phyloP scores from a whole-genome alignment of 2,329 filamentous ascomycete genomes.

The Neonectria magnoliae region DNA sequence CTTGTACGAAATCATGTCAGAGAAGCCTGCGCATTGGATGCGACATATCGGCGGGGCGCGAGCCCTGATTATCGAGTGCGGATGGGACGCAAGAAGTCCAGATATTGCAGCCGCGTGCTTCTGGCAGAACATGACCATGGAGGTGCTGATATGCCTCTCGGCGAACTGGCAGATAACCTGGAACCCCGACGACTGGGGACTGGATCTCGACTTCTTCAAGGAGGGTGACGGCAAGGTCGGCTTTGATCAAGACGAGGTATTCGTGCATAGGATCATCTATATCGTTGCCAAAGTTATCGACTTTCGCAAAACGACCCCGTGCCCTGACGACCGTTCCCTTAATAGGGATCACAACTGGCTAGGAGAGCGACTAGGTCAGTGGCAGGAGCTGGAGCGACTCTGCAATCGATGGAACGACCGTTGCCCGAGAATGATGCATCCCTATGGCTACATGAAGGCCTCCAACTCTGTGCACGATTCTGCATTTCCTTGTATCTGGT shows the following conservation, averaged over 20 bases:
- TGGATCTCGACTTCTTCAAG: slow-evolving; percentile 73
- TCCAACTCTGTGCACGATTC: slow-evolving; percentile 75
- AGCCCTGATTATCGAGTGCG: slow-evolving; percentile 87
- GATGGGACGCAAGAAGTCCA: slow-evolving; percentile 82
- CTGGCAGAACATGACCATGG: slow-evolving; percentile 92
- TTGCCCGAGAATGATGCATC: slow-evolving; percentile 87
- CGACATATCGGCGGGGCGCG: slow-evolving; percentile 88
- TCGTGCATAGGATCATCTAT: slow-evolving; percentile 90
- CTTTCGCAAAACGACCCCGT: slow-evolving; percentile 77
- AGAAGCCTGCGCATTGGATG: slow-evolving; percentile 81
- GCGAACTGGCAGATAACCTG: slow-evolving; percentile 89
- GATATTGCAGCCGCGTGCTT: slow-evolving; percentile 91
- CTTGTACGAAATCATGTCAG: slow-evolving; percentile 93
- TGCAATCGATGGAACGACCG: slow-evolving; percentile 84
- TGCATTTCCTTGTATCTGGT: slow-evolving; percentile 88
- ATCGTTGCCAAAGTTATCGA: slow-evolving; percentile 88
- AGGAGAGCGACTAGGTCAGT: slow-evolving; percentile 76
- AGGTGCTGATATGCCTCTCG: slow-evolving; percentile 86
- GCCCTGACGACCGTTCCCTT: slow-evolving; percentile 66
- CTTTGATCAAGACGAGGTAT: slow-evolving; percentile 77
- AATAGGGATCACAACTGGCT: slow-evolving; percentile 72
- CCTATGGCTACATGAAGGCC: slow-evolving; percentile 79
- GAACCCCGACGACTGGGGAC: slow-evolving; percentile 90
- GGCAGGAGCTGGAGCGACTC: slow-evolving; percentile 81
- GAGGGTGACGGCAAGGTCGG: slow-evolving; percentile 58